Evolutionary conservation across 83 land plant genomes (phyloP).

Genomic region (Thuja plicata): DNA sequence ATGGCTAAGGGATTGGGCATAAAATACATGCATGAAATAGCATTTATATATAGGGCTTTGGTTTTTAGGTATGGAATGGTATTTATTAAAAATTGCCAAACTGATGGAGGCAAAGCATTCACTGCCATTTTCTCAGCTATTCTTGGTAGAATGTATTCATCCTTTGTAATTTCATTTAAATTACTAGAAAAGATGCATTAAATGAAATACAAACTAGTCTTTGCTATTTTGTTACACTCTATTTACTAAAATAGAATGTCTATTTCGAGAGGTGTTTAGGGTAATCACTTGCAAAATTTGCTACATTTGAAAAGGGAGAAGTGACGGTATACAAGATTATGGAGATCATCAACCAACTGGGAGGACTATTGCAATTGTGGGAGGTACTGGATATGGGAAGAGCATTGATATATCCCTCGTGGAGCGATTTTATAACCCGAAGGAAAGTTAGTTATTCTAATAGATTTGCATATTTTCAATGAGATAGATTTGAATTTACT

Average conservation of each 20-base stretch:
- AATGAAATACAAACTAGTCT: slow-evolving; percentile 10
- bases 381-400: slow-evolving; percentile 59
- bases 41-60: too few species aligned
- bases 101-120: too few species aligned
- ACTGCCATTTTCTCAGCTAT: too few species aligned
- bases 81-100: slow-evolving; percentile 35
- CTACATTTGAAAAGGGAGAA: too few species aligned
- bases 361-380: accelerated
- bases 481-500: too few species aligned
- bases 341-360: too few species aligned
- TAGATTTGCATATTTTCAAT: too few species aligned
- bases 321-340: too few species aligned
- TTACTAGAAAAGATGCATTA: not conserved
- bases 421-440: too few species aligned
- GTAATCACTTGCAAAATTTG: not conserved
- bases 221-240: not conserved
- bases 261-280: too few species aligned
- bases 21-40: too few species aligned
- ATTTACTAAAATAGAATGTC: not conserved
- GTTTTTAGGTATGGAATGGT: too few species aligned
- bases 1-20: accelerated
- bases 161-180: not conserved
- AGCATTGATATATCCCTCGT: slow-evolving; percentile 65
- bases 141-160: not conserved
- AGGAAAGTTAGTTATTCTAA: slow-evolving; percentile 67